Evolutionary conservation across 176 grass and related monocot species (phyloP).

Genomic region (Themeda triandra): DNA sequence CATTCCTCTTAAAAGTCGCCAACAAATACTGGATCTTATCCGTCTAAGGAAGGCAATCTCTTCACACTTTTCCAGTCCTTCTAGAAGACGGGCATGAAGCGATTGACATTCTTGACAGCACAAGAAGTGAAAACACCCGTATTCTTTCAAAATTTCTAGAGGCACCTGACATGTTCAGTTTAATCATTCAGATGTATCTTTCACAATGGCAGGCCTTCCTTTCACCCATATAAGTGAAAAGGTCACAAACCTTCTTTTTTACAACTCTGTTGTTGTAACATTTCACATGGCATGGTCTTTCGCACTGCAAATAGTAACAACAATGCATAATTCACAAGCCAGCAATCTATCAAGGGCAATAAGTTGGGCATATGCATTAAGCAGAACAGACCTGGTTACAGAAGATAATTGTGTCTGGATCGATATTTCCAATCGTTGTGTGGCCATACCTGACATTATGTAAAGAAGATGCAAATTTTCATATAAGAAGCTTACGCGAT

Average conservation of each 20-base stretch:
- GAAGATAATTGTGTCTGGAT: too few species aligned
- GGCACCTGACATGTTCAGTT: slow-evolving; percentile 37
- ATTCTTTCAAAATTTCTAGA: slow-evolving; percentile 45
- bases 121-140: slow-evolving; percentile 29
- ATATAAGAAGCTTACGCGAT: slow-evolving; percentile 26
- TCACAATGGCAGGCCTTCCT: slow-evolving; percentile 12
- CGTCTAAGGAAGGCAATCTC: slow-evolving; percentile 26
- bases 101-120: slow-evolving; percentile 38
- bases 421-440: too few species aligned
- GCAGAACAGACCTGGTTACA: too few species aligned
- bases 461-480: slow-evolving; percentile 9
- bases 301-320: too few species aligned
- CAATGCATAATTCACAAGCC: too few species aligned
- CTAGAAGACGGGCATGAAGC: slow-evolving; percentile 30
- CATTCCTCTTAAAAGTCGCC: slow-evolving; percentile 65
- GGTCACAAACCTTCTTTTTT: too few species aligned
- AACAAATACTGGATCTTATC: slow-evolving; percentile 39
- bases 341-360: too few species aligned
- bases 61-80: slow-evolving; percentile 34
- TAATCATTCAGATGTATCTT: slow-evolving; percentile 20
- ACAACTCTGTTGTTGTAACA: too few species aligned
- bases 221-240: slow-evolving; percentile 21
- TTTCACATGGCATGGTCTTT: too few species aligned
- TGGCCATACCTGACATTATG: slow-evolving; percentile 38
- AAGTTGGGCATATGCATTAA: too few species aligned